Percentiles rank a stretch among this genome's conserved stretches.
Conservation (phyloP, 2,329 filamentous ascomycete species). For the Neofusicoccum sp. region DNA sequence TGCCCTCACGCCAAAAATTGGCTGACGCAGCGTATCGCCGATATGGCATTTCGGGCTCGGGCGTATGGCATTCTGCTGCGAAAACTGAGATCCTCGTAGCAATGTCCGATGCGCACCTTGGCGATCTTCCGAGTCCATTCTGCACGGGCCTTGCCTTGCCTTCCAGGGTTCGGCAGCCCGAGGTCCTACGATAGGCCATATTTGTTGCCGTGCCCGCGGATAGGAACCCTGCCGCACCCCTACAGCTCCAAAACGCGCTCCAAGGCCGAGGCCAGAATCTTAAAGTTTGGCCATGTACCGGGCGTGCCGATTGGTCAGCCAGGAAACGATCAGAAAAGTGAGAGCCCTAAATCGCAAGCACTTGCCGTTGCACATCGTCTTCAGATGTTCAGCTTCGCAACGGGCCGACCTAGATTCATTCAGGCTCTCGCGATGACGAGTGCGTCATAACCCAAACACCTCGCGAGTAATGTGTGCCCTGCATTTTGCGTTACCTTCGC, state of each 20-base stretch:
- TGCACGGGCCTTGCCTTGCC: not conserved
- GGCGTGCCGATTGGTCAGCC: conserved; percentile 1
- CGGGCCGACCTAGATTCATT: not conserved
- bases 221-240: not conserved
- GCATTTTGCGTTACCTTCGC: not conserved
- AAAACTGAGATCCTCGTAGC: conserved; percentile 22
- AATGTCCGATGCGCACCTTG: conserved; percentile 16
- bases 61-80: conserved; percentile 11
- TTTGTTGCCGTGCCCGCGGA: not conserved
- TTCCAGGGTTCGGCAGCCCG: not conserved
- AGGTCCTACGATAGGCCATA: not conserved
- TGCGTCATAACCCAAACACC: not conserved
- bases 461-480: not conserved
- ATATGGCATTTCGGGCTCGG: conserved; percentile 15
- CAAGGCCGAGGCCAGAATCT: not conserved
- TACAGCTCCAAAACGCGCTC: not conserved
- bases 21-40: conserved; percentile 15
- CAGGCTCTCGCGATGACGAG: not conserved
- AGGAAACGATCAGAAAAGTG: not conserved
- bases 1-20: conserved; percentile 5
- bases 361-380: not conserved
- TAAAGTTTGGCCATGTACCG: not conserved
- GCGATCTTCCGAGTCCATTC: conserved; percentile 1
- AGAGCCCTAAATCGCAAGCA: not conserved
- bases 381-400: not conserved